A percentile compares a stretch with the other conserved stretches of the same genome.
phyloP scores from a whole-genome alignment of 1,284 basidiomycete genomes.

The Butyriboletus appendiculatus region DNA sequence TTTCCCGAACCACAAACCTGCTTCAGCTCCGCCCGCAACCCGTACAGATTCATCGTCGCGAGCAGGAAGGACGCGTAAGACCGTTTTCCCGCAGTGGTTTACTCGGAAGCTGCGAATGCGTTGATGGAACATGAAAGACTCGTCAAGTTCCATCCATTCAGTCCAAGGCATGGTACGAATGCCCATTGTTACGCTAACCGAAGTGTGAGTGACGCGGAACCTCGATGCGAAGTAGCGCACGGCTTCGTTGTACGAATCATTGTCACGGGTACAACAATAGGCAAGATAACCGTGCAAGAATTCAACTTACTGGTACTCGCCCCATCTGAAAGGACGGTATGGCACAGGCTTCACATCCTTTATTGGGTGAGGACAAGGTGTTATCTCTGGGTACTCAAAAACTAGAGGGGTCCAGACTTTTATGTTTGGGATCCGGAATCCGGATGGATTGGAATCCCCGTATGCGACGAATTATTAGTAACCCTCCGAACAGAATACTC shows the following conservation, averaged over 20 bases:
- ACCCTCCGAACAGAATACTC: not conserved
- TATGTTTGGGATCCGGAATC: not conserved
- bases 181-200: conserved; percentile 66
- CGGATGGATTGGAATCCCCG: not conserved
- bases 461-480: not conserved
- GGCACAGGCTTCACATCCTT: conserved; percentile 54
- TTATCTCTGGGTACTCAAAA: conserved; percentile 55
- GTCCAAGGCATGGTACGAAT: conserved; percentile 66
- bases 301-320: conserved; percentile 59
- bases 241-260: not conserved
- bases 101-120: conserved; percentile 56
- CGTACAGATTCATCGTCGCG: conserved; percentile 43
- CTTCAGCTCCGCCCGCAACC: conserved; percentile 52
- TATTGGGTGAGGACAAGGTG: conserved; percentile 41
- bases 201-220: not conserved
- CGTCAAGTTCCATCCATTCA: conserved; percentile 72
- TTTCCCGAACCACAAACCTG: conserved; percentile 42
- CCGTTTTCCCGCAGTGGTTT: conserved; percentile 46
- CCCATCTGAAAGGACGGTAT: conserved; percentile 67
- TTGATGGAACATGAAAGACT: conserved; percentile 53
- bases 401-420: conserved; percentile 52
- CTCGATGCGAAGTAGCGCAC: not conserved
- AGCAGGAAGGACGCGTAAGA: conserved; percentile 49
- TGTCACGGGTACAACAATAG: not conserved
- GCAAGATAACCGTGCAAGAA: not conserved